Evolutionary conservation across 1,284 basidiomycete species (phyloP).

Genomic region (Rhodotorula glutinis): DNA sequence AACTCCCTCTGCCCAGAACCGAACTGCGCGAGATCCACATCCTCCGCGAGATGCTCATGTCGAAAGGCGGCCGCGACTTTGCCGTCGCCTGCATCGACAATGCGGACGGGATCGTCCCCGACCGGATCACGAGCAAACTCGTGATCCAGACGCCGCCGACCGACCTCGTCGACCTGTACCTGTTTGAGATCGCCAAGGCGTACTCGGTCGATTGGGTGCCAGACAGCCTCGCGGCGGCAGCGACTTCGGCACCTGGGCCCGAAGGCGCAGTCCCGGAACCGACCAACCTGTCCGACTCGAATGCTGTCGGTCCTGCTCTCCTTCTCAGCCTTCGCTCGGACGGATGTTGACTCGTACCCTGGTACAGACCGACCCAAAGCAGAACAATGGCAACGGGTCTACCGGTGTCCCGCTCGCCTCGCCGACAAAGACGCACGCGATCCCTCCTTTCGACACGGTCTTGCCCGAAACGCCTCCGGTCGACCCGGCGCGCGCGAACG

Average conservation of each 20-base stretch:
- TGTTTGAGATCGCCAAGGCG: constrained; percentile 79
- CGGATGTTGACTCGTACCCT: too few species aligned
- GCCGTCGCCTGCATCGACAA: constrained; percentile 77
- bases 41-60: constrained; percentile 87
- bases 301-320: background rate
- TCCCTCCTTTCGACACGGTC: constrained; percentile 27
- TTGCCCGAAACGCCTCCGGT: constrained; percentile 31
- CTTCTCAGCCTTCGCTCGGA: too few species aligned
- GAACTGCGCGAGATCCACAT: constrained; percentile 73
- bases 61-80: constrained; percentile 85
- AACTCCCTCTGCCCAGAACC: constrained; percentile 28
- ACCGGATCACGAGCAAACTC: constrained; percentile 70
- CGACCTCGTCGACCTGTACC: constrained; percentile 79
- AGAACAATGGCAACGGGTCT: background rate
- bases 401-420: constrained; percentile 10
- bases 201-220: background rate
- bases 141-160: constrained; percentile 64
- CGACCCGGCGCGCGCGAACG: constrained; percentile 18
- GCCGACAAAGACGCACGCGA: constrained; percentile 11
- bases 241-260: background rate
- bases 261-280: background rate
- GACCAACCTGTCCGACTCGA: background rate
- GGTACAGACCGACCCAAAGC: too few species aligned
- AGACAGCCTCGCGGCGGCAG: background rate
- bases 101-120: constrained; percentile 69